Evolutionary conservation across 2,329 filamentous ascomycete species (phyloP).

Genomic region (Claviceps fusiformis): DNA sequence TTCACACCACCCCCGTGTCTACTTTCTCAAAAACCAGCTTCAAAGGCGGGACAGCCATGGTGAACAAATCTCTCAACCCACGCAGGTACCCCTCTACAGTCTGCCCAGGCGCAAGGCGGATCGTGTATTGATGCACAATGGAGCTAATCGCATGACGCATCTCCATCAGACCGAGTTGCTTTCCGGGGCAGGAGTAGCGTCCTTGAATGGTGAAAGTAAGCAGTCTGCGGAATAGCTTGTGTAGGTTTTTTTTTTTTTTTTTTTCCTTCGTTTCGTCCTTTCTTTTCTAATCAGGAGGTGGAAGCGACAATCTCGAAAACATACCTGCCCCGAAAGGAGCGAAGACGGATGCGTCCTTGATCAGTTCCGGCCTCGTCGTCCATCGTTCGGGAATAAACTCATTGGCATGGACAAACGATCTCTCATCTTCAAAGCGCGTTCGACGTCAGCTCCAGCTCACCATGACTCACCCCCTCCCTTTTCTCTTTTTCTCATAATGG

Average conservation of each 20-base stretch:
- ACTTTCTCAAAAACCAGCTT: not conserved
- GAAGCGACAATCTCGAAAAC: no score
- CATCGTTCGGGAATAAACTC: slow-evolving; percentile 14
- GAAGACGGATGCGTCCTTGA: slow-evolving; percentile 10
- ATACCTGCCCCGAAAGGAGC: slow-evolving; percentile 4
- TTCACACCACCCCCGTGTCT: not conserved
- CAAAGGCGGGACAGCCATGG: not conserved
- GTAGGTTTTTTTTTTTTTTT: no score
- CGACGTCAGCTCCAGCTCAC: no score
- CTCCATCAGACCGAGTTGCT: slow-evolving; percentile 3
- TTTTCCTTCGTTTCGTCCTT: no score
- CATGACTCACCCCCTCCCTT: no score
- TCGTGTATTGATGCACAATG: not conserved
- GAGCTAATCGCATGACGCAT: not conserved
- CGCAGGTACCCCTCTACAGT: not conserved
- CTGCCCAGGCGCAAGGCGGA: not conserved
- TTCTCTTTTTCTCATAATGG: no score
- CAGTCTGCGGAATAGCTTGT: no score
- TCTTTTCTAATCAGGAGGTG: no score
- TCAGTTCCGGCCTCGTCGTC: slow-evolving; percentile 10
- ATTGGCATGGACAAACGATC: slow-evolving; percentile 6
- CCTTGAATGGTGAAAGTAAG: not conserved
- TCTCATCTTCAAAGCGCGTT: slow-evolving; percentile 2
- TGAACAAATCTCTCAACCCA: not conserved
- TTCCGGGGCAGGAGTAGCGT: slow-evolving; percentile 6